These are phyloP conservation scores for Acer yangbiense DNA, from an alignment of 345 rosid species.

Conservation along the genomic window DNA sequence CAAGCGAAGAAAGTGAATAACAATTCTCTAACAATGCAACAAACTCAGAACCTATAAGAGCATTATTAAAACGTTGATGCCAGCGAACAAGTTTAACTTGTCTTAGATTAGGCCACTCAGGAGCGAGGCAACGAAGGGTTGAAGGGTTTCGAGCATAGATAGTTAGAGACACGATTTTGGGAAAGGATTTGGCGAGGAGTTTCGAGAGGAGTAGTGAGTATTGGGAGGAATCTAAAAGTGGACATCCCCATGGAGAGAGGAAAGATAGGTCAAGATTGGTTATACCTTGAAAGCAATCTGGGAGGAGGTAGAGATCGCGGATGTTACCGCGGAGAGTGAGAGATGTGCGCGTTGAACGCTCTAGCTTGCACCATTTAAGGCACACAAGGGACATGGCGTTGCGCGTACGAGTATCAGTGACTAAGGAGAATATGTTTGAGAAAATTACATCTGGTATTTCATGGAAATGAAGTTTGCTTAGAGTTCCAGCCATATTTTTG, in stretches of 20 bases:
- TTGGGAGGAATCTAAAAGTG: constrained; percentile 44
- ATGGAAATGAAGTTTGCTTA: neutral
- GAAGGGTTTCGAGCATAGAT: constrained; percentile 63
- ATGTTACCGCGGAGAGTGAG: constrained; percentile 91
- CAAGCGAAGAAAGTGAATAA: constrained; percentile 43
- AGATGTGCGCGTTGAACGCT: constrained; percentile 68
- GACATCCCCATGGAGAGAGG: constrained; percentile 86
- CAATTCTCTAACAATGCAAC: constrained; percentile 53
- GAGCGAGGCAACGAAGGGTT: constrained; percentile 54
- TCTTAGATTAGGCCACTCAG: constrained; percentile 56
- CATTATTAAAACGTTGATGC: constrained; percentile 67
- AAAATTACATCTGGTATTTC: constrained; percentile 59
- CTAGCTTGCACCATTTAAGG: constrained; percentile 62
- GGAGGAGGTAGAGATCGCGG: constrained; percentile 59
- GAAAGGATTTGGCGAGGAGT: constrained; percentile 58
- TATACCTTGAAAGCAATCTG: constrained; percentile 62
- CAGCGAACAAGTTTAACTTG: constrained; percentile 76
- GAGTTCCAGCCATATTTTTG: constrained; percentile 9
- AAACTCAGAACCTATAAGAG: constrained; percentile 58
- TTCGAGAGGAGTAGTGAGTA: constrained; percentile 52
- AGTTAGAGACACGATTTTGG: constrained; percentile 42
- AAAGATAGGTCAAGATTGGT: constrained; percentile 75
- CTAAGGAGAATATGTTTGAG: constrained; percentile 44
- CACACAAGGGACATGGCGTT: constrained; percentile 74
- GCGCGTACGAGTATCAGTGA: constrained; percentile 66